phyloP scores from a whole-genome alignment of 768 basidiomycete species.

The Mycena vulgaris region DNA sequence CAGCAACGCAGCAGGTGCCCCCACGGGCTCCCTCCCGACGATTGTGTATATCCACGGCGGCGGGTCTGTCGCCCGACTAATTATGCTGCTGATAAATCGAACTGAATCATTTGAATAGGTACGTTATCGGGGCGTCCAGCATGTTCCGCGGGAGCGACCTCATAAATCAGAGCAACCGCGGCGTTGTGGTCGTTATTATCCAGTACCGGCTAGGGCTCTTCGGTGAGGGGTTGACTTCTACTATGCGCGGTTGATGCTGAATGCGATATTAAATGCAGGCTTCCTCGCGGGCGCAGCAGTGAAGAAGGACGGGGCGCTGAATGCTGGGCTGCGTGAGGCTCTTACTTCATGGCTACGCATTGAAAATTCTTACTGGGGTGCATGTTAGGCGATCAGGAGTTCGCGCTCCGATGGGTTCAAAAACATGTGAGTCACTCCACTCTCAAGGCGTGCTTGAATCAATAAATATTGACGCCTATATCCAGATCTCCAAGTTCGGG shows the following conservation, averaged over 20 bases:
- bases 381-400: slow-evolving; percentile 45
- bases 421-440: slow-evolving; percentile 36
- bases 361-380: background rate
- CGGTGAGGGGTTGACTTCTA: background rate
- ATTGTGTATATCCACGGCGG: slow-evolving; percentile 42
- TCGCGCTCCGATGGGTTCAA: slow-evolving; percentile 50
- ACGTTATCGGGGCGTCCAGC: slow-evolving; percentile 3
- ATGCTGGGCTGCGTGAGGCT: slow-evolving; percentile 45
- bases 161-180: slow-evolving; percentile 15
- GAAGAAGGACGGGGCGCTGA: slow-evolving; percentile 44
- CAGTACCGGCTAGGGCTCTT: slow-evolving; percentile 32
- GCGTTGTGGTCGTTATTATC: slow-evolving; percentile 19
- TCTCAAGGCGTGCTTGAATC: background rate
- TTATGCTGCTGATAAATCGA: background rate
- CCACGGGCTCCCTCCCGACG: slow-evolving; percentile 33
- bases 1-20: slow-evolving; percentile 32
- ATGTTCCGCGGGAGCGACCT: slow-evolving; percentile 25
- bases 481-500: too few species aligned
- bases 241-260: background rate
- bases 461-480: slow-evolving; percentile 1
- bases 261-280: slow-evolving; percentile 31
- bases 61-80: slow-evolving; percentile 24
- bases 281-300: slow-evolving; percentile 48
- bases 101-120: background rate
- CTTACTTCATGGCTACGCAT: background rate